Evolutionary conservation across 768 basidiomycete species (phyloP).

Genomic region (Leccinum boreale): DNA sequence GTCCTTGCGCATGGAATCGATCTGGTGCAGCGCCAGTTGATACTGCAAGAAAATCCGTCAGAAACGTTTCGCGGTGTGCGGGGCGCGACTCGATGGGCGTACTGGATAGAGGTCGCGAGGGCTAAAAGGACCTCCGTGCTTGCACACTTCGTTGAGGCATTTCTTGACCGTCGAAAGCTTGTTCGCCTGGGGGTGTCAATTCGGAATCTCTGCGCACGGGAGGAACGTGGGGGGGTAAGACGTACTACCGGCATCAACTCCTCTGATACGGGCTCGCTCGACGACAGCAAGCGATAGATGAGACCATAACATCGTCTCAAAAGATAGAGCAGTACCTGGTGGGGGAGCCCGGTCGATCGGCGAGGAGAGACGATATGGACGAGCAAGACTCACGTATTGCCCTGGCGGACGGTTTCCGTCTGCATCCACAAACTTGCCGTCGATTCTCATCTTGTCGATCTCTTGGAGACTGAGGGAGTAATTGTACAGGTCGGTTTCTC

Average conservation of each 20-base stretch:
- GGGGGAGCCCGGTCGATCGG: neutral
- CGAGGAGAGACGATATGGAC: neutral
- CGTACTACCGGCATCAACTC: conserved; percentile 94
- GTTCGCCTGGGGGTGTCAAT: conserved; percentile 63
- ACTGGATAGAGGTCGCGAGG: conserved; percentile 93
- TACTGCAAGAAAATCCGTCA: conserved; percentile 48
- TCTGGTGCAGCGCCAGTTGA: conserved; percentile 92
- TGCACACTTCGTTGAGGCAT: conserved; percentile 92
- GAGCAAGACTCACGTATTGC: conserved; percentile 72
- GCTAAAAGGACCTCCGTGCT: conserved; percentile 91
- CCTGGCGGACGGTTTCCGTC: conserved; percentile 91
- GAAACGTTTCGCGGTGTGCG: neutral
- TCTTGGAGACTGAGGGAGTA: conserved; percentile 92
- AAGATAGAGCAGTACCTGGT: conserved; percentile 86
- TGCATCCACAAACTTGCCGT: conserved; percentile 94
- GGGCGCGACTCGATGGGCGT: conserved; percentile 28
- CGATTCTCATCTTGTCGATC: conserved; percentile 95
- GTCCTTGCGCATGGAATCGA: conserved; percentile 89
- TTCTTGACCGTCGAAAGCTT: conserved; percentile 96
- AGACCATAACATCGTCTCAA: conserved; percentile 94
- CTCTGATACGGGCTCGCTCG: conserved; percentile 96
- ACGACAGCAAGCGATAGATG: conserved; percentile 89
- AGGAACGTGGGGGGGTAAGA: conserved; percentile 4
- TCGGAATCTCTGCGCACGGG: neutral
- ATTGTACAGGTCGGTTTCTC: conserved; percentile 93